Base-by-base conservation (phyloP, 192 early-diverging fungal species). In the Rhizophagus sp. region DNA sequence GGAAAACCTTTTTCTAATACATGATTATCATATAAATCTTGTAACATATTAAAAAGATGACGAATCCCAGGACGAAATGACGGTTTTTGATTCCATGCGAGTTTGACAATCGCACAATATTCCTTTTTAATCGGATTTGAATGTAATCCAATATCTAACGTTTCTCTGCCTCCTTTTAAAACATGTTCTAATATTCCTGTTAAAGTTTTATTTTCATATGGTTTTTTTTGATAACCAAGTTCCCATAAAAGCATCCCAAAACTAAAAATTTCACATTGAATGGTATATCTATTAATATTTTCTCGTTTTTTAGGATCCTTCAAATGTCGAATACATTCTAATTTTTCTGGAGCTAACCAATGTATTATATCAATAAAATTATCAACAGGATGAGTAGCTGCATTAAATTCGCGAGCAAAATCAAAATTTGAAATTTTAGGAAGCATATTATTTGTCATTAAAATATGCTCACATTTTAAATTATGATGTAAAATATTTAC, bases 281-380 rank as follows among this genome's bases (percentile, higher is more conserved):
- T 33, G 12, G 66, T 79, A 61, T 79, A 79, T 24, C 19, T 33
- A 22, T 12, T 70, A 44, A 7, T 57, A 57, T 57, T 22, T 7
- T 67, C 15, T 9, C 11, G 3, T 36, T 47, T n/a, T 36, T n/a
- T n/a, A 17, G 22, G 8, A n/a, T n/a, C 33, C 41, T 41, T 10
- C 19, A 11, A 15, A 30, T 19, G 33, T 19, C 30, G 66, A 34
- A 13, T 33, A 4, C 22, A 15, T 44, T 22, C 19, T 33, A 79
- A 57, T 17, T 79, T 79, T 44, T 79, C 78, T 5, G 78, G 78
- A n/a, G 78, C 78, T 25, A 79, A 30, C 78, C 78, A 79, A 62
- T 52, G 78, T 25, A 79, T 15, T 36, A 70, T 33, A 24, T 61
- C 67, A 11, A 11, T 24, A 15, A 70, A 33, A 17, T 79, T 61